Evolutionary conservation across 306 rosid genomes (phyloP), one percentile per base, ranked within the genome.

Genomic region (Sicyos edulis): DNA sequence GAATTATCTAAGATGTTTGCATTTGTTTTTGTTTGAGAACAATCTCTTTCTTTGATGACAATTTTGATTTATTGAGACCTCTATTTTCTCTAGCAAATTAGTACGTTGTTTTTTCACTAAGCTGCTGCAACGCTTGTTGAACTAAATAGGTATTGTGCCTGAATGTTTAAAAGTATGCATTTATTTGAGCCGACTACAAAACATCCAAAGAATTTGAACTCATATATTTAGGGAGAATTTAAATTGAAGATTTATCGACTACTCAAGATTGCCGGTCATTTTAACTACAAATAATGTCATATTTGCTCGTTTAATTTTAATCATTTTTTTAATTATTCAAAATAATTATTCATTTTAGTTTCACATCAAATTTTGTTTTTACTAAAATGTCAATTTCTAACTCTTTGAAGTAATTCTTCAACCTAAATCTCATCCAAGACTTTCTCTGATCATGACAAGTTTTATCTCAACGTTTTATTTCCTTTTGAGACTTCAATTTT

Each of bases 61-160:
- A 80, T 80, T 87, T 86, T 81, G 80, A 69, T 81, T 73, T 73
- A 45, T 56, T 21, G 70, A 58, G 47, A 73, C 68, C 70, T 8
- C 37, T 34, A 16, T 52, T 29, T 52, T 53, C 29, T 71, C 75
- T 10, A 47, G 73, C 37, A 50, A 49, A 68, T 69, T 24, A 50
- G 22, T 24, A 22, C 15, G 58, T 24, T 22, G 44, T 50, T 69
- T 50, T 50, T 24, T 7, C 22, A 3, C 13, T 50, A 6, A 22
- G 72, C 16, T 68, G n/a, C 32, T 50, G 8, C 21, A 50, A 24
- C 11, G 15, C 4, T 7, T 24, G 73, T 50, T 24, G 58, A 50
- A 14, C 50, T 15, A 6, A 40, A 40, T 7, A 40, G 45, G 9
- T 6, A 4, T 40, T 6, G 44, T 68, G 1, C 58, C 21, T 50